These are phyloP conservation scores for Termitomyces eurrhizus DNA, from an alignment of 768 basidiomycete genomes.

Conservation along the genomic window DNA sequence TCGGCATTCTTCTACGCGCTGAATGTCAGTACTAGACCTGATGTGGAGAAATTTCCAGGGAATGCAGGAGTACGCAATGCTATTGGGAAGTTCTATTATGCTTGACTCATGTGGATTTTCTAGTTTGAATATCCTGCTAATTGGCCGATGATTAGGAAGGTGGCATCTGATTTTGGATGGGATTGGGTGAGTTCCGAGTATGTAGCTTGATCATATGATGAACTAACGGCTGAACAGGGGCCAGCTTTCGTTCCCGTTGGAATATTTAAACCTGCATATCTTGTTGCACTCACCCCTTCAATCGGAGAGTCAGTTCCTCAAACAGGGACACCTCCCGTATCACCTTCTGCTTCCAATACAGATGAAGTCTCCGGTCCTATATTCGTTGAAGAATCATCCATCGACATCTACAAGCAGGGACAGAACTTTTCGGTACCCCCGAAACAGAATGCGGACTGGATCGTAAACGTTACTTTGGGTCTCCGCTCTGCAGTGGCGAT, in stretches of 20 bases:
- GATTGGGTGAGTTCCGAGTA: constrained; percentile 41
- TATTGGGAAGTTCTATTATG: not conserved
- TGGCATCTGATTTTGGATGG: constrained; percentile 56
- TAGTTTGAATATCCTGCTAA: constrained; percentile 50
- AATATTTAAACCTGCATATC: constrained; percentile 51
- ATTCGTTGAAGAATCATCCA: constrained; percentile 47
- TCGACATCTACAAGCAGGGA: constrained; percentile 54
- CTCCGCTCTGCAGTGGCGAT: constrained; percentile 38
- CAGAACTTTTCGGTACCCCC: constrained; percentile 41
- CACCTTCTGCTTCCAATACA: constrained; percentile 20
- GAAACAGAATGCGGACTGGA: constrained; percentile 47
- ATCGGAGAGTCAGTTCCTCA: constrained; percentile 14
- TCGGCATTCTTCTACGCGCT: constrained; percentile 51
- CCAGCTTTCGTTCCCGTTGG: constrained; percentile 56
- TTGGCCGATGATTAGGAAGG: constrained; percentile 47
- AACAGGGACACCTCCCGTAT: constrained; percentile 20
- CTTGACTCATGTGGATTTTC: not conserved
- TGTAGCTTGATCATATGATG: not conserved
- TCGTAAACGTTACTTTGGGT: constrained; percentile 50
- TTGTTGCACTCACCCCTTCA: constrained; percentile 34
- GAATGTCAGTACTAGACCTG: constrained; percentile 38
- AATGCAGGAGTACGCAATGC: constrained; percentile 26
- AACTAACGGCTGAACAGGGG: constrained; percentile 29
- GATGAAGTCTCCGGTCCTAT: constrained; percentile 23
- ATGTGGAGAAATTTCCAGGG: constrained; percentile 41